A percentile compares a stretch with the other conserved stretches of the same genome.
phyloP scores from a whole-genome alignment of 1,284 basidiomycete genomes.

The Hemileia vastatrix region DNA sequence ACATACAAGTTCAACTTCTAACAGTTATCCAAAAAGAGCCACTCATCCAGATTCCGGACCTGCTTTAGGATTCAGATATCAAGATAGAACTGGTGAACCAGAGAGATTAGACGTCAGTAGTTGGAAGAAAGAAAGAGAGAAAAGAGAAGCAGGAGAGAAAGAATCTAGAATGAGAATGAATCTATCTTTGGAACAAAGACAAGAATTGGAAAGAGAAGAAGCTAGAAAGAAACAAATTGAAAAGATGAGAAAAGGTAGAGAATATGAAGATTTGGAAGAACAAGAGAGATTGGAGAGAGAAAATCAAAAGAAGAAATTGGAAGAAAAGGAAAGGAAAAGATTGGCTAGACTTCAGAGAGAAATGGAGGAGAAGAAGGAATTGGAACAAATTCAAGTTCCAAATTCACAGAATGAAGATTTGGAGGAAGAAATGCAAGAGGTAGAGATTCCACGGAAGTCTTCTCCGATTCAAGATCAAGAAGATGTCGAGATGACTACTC shows the following conservation, averaged over 20 bases:
- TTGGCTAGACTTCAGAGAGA: not conserved
- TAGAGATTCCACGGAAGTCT: too few relatives aligned
- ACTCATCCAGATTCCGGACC: slow-evolving; percentile 7
- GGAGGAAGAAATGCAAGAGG: not conserved
- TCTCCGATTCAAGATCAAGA: not conserved
- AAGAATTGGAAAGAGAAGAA: too few relatives aligned
- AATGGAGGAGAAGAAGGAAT: too few relatives aligned
- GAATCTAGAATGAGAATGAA: not conserved
- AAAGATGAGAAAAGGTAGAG: too few relatives aligned
- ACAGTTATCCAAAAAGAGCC: not conserved
- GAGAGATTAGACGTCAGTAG: slow-evolving; percentile 9
- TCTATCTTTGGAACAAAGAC: too few relatives aligned
- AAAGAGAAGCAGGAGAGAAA: slow-evolving; percentile 2
- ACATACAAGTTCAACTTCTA: not conserved
- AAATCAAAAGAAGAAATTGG: too few relatives aligned
- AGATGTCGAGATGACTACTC: not conserved
- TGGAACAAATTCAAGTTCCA: not conserved
- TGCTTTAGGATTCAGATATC: slow-evolving; percentile 8
- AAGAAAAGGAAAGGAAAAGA: not conserved
- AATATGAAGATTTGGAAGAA: too few relatives aligned
- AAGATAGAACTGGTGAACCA: slow-evolving; percentile 13
- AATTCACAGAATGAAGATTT: not conserved
- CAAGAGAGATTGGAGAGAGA: not conserved
- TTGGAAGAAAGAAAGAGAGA: slow-evolving; percentile 11
- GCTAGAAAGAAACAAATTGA: too few relatives aligned